Evolutionary conservation across 2,329 filamentous ascomycete genomes (phyloP).

Genomic region (Epichloe coenophiala): DNA sequence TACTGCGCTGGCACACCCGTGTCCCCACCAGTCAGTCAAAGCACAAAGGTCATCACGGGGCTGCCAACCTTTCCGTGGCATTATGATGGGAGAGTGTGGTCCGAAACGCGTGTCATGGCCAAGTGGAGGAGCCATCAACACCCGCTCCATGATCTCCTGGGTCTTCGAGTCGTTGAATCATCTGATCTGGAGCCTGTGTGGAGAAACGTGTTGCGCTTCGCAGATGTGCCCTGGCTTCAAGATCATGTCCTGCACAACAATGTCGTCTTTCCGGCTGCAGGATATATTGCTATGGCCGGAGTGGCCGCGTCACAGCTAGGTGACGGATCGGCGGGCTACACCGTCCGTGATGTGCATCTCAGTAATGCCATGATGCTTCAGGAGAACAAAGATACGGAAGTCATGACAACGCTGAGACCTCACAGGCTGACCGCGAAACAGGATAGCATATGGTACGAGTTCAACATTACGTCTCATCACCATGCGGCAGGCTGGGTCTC

Average conservation of each 20-base stretch:
- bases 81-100: not conserved
- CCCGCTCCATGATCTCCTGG: not conserved
- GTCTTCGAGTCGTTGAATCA: not conserved
- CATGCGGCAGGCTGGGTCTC: no score
- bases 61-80: not conserved
- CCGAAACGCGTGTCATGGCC: not conserved
- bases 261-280: not conserved
- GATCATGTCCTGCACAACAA: not conserved
- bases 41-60: no score
- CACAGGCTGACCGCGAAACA: not conserved
- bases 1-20: no score
- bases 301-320: not conserved
- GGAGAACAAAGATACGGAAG: not conserved
- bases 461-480: not conserved
- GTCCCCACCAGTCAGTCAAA: no score
- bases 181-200: not conserved
- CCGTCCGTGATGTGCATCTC: not conserved
- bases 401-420: not conserved
- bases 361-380: no score
- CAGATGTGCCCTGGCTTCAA: not conserved
- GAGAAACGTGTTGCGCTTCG: not conserved
- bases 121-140: not conserved
- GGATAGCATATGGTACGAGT: not conserved
- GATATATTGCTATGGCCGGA: not conserved
- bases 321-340: not conserved